Percentiles rank a stretch among this genome's conserved stretches.
Conservation (phyloP, 139 green algal genomes). For the Tetradesmus lagerheimii region DNA sequence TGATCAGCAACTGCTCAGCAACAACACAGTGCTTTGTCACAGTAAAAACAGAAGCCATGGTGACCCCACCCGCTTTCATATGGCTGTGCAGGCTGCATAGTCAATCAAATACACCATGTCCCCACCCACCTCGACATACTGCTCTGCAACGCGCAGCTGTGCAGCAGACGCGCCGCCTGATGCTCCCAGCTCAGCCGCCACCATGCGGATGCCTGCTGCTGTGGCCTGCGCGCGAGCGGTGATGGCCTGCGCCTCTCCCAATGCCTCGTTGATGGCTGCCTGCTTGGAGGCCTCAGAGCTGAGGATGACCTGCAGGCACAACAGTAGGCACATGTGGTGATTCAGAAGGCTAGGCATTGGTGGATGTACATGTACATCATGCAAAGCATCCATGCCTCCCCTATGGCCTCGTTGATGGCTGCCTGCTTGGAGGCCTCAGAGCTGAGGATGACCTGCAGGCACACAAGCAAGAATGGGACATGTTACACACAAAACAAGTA, state of each 20-base stretch:
- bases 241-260: slow-evolving; percentile 74
- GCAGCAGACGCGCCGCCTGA: slow-evolving; percentile 52
- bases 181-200: slow-evolving; percentile 70
- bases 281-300: slow-evolving; percentile 84
- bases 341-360: no score
- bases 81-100: no score
- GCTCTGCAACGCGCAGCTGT: slow-evolving; percentile 53
- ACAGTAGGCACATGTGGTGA: background rate
- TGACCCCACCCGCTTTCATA: no score
- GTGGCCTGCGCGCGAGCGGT: slow-evolving; percentile 37
- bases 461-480: background rate
- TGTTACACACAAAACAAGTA: no score
- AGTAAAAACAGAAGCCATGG: no score
- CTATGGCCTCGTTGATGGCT: slow-evolving; percentile 89
- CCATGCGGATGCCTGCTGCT: slow-evolving; percentile 45
- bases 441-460: slow-evolving; percentile 81
- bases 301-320: slow-evolving; percentile 80
- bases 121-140: slow-evolving; percentile 61
- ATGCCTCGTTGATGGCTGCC: slow-evolving; percentile 91
- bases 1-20: no score
- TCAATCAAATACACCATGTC: background rate
- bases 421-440: slow-evolving; percentile 88
- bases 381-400: no score
- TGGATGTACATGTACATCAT: no score
- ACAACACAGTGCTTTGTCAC: no score